These are phyloP conservation scores for Hygrophorus pudorinus DNA, from an alignment of 768 basidiomycete species.

Conservation along the genomic window DNA sequence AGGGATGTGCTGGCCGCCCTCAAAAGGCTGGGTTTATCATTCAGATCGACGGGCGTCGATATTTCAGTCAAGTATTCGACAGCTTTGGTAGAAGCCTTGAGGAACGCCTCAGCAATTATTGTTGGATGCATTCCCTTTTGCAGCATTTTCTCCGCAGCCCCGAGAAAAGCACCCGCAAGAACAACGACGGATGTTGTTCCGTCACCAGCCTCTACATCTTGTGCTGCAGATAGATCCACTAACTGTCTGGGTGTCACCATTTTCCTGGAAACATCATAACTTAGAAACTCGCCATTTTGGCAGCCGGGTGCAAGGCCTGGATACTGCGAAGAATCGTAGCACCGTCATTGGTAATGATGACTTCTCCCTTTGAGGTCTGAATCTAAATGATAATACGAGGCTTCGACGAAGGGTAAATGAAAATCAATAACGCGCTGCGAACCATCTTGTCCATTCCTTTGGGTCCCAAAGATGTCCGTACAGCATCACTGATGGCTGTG, in stretches of 20 bases:
- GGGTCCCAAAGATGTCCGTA: conserved; percentile 91
- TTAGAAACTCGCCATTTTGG: conserved; percentile 69
- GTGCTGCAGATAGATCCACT: conserved; percentile 94
- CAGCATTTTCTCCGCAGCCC: conserved; percentile 94
- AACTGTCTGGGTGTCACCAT: conserved; percentile 41
- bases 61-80: conserved; percentile 92
- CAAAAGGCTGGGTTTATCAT: conserved; percentile 74
- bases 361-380: conserved; percentile 92
- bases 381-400: conserved; percentile 44
- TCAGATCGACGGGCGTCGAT: conserved; percentile 85
- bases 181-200: conserved; percentile 98
- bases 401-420: conserved; percentile 6
- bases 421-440: conserved; percentile 13
- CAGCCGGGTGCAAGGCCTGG: conserved; percentile 94
- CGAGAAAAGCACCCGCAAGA: conserved; percentile 84
- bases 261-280: conserved; percentile 1
- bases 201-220: conserved; percentile 98
- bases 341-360: conserved; percentile 97
- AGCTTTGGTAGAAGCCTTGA: conserved; percentile 84
- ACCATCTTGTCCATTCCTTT: conserved; percentile 99
- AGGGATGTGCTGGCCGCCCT: conserved; percentile 92
- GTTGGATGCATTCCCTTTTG: conserved; percentile 97
- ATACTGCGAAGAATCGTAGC: conserved; percentile 95
- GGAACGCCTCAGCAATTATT: conserved; percentile 91
- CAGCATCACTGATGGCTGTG: conserved; percentile 92